Conservation (phyloP, 495 filamentous ascomycete genomes). For the Monascus purpureus region DNA sequence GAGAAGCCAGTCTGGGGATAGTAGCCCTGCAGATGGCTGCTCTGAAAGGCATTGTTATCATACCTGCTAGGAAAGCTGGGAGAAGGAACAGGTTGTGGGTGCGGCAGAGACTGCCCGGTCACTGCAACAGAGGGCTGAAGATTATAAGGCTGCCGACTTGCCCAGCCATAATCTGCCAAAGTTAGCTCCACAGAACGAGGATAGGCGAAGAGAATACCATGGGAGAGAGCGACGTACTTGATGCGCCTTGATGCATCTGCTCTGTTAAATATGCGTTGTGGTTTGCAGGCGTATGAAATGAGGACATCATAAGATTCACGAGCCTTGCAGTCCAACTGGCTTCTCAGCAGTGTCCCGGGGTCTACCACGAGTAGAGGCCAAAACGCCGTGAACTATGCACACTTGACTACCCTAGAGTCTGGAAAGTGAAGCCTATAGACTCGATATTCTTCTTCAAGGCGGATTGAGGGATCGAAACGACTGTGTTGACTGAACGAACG, state of each 20-base stretch:
- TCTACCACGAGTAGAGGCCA: no score
- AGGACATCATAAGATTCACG: neutral
- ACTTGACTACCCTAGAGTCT: no score
- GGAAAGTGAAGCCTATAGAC: no score
- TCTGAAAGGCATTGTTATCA: conserved; percentile 4
- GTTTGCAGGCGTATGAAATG: neutral
- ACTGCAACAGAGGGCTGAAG: conserved; percentile 9
- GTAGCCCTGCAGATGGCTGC: conserved; percentile 6
- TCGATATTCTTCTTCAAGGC: no score
- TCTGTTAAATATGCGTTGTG: conserved; percentile 1
- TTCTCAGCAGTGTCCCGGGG: neutral
- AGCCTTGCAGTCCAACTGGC: neutral
- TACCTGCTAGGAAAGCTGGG: conserved; percentile 7
- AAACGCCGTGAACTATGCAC: no score
- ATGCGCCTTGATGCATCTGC: neutral
- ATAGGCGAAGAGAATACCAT: neutral
- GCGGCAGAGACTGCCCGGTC: conserved; percentile 10
- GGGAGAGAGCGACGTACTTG: neutral
- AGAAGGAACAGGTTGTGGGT: conserved; percentile 5
- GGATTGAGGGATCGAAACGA: no score
- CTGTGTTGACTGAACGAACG: no score
- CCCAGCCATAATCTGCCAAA: conserved; percentile 12
- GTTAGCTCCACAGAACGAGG: conserved; percentile 3
- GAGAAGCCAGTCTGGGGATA: conserved; percentile 8
- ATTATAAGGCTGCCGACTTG: conserved; percentile 9